Percentiles rank a stretch among this genome's conserved stretches.
phyloP scores from a whole-genome alignment of 495 filamentous ascomycete species.

The Aspergillus avenaceus region DNA sequence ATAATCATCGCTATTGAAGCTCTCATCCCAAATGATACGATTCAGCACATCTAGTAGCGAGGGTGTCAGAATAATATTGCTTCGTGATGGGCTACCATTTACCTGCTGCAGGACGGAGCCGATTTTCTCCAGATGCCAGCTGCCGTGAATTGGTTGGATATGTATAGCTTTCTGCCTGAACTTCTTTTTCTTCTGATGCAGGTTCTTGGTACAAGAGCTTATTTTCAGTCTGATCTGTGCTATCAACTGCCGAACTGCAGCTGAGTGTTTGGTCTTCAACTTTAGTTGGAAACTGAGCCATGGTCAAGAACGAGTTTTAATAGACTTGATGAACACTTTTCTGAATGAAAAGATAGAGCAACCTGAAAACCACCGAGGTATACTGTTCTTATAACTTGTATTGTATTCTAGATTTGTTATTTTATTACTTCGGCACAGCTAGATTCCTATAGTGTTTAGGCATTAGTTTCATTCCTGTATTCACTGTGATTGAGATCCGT shows the following conservation, averaged over 20 bases:
- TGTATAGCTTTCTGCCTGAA: background rate
- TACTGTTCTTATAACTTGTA: background rate
- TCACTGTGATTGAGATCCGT: too few species aligned
- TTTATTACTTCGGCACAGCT: background rate
- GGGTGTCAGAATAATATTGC: background rate
- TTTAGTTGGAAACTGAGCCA: background rate
- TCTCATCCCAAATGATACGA: slow-evolving; percentile 67
- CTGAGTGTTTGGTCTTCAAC: background rate
- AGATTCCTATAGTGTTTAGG: background rate
- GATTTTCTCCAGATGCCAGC: background rate
- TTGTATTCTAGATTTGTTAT: background rate
- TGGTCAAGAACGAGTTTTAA: too few species aligned
- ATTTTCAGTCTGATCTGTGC: background rate
- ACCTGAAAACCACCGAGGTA: background rate
- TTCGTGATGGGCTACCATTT: background rate
- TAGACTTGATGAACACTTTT: too few species aligned
- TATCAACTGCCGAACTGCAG: background rate
- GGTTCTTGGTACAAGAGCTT: background rate
- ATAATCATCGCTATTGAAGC: slow-evolving; percentile 57
- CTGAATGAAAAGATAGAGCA: background rate
- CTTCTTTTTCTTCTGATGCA: background rate
- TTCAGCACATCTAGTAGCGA: slow-evolving; percentile 57
- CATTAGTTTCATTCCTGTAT: too few species aligned
- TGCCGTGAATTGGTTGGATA: background rate
- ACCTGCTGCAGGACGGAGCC: slow-evolving; percentile 16